These are phyloP conservation scores for Lasiosphaeriaceae sp. DNA, from an alignment of 495 filamentous ascomycete genomes.

Conservation along the genomic window DNA sequence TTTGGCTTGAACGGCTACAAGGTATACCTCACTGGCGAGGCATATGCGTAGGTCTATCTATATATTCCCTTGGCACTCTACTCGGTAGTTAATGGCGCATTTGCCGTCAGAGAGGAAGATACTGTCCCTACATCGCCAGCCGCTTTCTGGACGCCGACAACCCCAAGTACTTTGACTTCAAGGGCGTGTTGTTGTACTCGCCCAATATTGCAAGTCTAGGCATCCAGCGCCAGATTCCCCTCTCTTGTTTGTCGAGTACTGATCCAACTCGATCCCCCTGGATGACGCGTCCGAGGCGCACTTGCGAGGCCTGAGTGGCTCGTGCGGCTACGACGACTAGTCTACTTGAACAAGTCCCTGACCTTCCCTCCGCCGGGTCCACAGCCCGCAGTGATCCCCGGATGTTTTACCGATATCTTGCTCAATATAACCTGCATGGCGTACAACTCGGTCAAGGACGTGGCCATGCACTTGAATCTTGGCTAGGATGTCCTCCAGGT, in stretches of 20 bases:
- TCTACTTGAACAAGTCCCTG: conserved; percentile 60
- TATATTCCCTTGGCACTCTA: neutral
- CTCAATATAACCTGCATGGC: no score
- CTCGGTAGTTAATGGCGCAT: conserved; percentile 56
- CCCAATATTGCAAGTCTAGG: conserved; percentile 62
- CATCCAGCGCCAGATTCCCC: no score
- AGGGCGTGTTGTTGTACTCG: conserved; percentile 68
- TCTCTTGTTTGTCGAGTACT: conserved; percentile 66
- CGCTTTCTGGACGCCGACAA: conserved; percentile 72
- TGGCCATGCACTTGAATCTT: no score
- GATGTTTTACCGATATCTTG: no score
- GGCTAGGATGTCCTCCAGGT: no score
- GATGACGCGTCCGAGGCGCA: conserved; percentile 62
- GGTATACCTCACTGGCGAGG: conserved; percentile 41
- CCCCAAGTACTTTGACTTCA: conserved; percentile 61
- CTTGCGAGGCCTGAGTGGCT: conserved; percentile 53
- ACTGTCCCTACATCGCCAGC: conserved; percentile 75
- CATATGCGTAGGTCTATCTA: neutral
- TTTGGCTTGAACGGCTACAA: conserved; percentile 62
- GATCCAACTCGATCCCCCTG: conserved; percentile 57
- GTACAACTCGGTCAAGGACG: no score
- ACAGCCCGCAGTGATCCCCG: conserved; percentile 44
- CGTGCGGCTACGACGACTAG: conserved; percentile 63
- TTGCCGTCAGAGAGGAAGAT: conserved; percentile 64
- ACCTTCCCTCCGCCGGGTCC: conserved; percentile 63